These are phyloP conservation scores for Ogataea trehaloabstinens DNA, from an alignment of 805 yeast species.

Conservation along the genomic window DNA sequence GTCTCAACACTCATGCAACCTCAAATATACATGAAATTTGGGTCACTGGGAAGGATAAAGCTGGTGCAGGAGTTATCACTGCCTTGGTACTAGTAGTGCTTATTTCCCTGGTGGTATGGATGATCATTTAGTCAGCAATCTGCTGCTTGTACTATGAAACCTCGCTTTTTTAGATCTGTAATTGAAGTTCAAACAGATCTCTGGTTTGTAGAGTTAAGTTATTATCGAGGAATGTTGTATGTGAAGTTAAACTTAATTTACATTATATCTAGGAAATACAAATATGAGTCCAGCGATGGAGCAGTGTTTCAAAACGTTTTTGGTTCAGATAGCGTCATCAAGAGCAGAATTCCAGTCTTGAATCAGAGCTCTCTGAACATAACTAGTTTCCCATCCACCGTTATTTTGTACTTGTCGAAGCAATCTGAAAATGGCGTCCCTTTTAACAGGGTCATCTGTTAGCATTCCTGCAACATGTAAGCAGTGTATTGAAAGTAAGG, in stretches of 20 bases:
- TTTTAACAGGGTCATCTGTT: slow-evolving; percentile 6
- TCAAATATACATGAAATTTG: slow-evolving; percentile 39
- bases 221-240: no score
- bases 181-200: slow-evolving; percentile 10
- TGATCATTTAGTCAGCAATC: slow-evolving; percentile 41
- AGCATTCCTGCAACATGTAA: slow-evolving; percentile 12
- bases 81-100: slow-evolving; percentile 64
- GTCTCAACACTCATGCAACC: slow-evolving; percentile 54
- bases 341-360: slow-evolving; percentile 6
- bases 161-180: background rate
- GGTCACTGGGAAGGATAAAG: slow-evolving; percentile 64
- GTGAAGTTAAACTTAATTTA: no score
- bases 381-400: slow-evolving; percentile 10
- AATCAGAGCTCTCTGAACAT: slow-evolving; percentile 4
- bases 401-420: slow-evolving; percentile 4
- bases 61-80: slow-evolving; percentile 89
- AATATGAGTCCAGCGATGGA: no score
- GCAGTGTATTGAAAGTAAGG: slow-evolving; percentile 10
- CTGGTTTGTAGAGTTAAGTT: no score
- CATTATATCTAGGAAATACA: no score
- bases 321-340: no score
- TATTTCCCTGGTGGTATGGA: slow-evolving; percentile 75
- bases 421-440: slow-evolving; percentile 5
- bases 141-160: slow-evolving; percentile 39
- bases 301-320: no score